These are phyloP conservation scores for Scutellaria minor DNA, from an alignment of 257 asterid genomes.

Conservation along the genomic window DNA sequence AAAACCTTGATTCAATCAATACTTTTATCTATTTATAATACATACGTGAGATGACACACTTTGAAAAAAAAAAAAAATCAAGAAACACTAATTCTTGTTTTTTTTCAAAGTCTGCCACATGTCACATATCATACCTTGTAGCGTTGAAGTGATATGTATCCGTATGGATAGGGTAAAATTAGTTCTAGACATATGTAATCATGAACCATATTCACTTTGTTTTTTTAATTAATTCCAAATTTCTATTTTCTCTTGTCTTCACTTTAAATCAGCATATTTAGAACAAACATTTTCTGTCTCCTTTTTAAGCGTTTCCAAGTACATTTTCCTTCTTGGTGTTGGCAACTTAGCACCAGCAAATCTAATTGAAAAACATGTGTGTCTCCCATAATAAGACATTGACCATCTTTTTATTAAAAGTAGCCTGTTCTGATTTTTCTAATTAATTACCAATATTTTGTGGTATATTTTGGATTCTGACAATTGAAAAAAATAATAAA, in stretches of 20 bases:
- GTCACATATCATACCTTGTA: too few relatives aligned
- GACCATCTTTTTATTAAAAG: slow-evolving; percentile 29
- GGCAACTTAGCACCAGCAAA: slow-evolving; percentile 27
- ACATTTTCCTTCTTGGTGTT: slow-evolving; percentile 20
- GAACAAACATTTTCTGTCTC: slow-evolving; percentile 10
- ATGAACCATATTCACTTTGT: too few relatives aligned
- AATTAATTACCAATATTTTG: not conserved
- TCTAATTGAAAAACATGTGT: slow-evolving; percentile 33
- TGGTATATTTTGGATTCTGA: not conserved
- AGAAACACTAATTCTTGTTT: too few relatives aligned
- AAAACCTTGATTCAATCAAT: too few relatives aligned
- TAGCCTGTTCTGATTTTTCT: slow-evolving; percentile 21
- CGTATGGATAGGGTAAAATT: too few relatives aligned
- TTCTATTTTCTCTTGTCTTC: slow-evolving; percentile 20
- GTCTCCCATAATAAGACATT: slow-evolving; percentile 30
- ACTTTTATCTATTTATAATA: too few relatives aligned
- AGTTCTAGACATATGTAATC: too few relatives aligned
- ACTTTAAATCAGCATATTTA: slow-evolving; percentile 22
- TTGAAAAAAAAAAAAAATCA: too few relatives aligned
- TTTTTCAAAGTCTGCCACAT: too few relatives aligned
- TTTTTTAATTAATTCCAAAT: too few relatives aligned
- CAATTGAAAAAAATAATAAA: not conserved
- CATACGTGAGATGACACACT: too few relatives aligned
- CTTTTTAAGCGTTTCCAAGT: slow-evolving; percentile 1
- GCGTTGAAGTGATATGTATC: too few relatives aligned